A percentile compares a stretch with the other conserved stretches of the same genome.
phyloP scores from a whole-genome alignment of 768 basidiomycete genomes.

The Crepidotus variabilis region DNA sequence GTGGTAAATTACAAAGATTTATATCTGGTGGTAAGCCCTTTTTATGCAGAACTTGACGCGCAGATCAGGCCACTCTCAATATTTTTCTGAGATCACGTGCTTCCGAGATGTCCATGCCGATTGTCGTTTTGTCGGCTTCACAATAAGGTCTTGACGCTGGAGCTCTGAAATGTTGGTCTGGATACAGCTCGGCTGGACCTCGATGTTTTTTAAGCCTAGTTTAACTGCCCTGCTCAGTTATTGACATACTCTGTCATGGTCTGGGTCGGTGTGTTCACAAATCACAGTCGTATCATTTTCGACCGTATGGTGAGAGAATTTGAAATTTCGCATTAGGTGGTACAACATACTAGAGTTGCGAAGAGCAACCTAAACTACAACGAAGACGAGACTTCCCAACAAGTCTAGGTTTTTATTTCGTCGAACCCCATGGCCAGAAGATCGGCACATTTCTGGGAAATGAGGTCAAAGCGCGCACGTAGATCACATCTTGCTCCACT shows the following conservation, averaged over 20 bases:
- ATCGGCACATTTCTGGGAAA: conserved; percentile 34
- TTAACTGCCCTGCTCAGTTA: too few species aligned
- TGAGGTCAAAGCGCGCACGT: not conserved
- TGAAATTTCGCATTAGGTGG: too few species aligned
- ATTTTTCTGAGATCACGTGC: conserved; percentile 27
- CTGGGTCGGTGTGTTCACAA: too few species aligned
- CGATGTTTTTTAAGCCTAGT: too few species aligned
- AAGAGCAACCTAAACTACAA: not conserved
- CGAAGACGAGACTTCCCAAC: not conserved
- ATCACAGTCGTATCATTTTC: too few species aligned
- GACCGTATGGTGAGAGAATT: too few species aligned
- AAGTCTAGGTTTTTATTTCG: not conserved
- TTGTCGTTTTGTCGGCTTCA: not conserved
- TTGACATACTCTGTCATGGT: too few species aligned
- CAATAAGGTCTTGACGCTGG: too few species aligned
- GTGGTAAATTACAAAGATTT: conserved; percentile 1
- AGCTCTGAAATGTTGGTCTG: too few species aligned
- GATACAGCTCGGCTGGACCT: too few species aligned
- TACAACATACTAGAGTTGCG: too few species aligned
- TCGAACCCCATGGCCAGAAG: conserved; percentile 44
- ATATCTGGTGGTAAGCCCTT: conserved; percentile 12
- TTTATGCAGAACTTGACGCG: conserved; percentile 21
- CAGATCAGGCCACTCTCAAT: conserved; percentile 37
- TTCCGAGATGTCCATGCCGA: conserved; percentile 5
- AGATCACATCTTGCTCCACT: conserved; percentile 9